Conservation (phyloP, 495 filamentous ascomycete genomes). For the Hyaloscypha hepaticicola region DNA sequence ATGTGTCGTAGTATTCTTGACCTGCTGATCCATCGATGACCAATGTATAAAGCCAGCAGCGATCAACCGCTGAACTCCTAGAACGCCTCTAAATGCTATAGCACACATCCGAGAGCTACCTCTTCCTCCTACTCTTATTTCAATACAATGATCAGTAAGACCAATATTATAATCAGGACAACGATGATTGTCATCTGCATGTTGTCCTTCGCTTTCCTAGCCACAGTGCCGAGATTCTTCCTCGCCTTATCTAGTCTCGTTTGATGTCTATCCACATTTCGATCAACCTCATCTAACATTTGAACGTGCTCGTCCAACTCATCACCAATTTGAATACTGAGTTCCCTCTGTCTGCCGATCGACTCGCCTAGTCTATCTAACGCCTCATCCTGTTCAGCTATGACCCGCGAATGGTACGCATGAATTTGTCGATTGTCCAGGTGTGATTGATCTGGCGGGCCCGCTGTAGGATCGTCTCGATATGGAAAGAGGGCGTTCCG, state of each 20-base stretch:
- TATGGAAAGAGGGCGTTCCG: constrained; percentile 67
- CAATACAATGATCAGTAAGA: constrained; percentile 74
- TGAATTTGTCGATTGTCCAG: constrained; percentile 86
- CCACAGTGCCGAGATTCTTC: constrained; percentile 66
- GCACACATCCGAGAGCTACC: not conserved
- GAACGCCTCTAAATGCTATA: constrained; percentile 28
- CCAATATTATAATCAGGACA: constrained; percentile 70
- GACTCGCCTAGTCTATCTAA: constrained; percentile 82
- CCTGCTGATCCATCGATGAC: not conserved
- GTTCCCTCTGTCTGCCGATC: constrained; percentile 88
- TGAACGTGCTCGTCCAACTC: constrained; percentile 89
- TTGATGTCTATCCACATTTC: constrained; percentile 77
- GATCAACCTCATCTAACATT: constrained; percentile 86
- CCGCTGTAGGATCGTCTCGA: constrained; percentile 48
- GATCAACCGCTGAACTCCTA: constrained; percentile 16
- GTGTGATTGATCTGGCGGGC: constrained; percentile 56
- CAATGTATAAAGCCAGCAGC: not conserved
- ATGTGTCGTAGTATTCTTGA: not conserved
- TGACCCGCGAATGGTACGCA: constrained; percentile 72
- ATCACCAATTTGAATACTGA: constrained; percentile 94
- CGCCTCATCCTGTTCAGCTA: constrained; percentile 87
- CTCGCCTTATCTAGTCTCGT: constrained; percentile 70
- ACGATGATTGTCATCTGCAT: constrained; percentile 77
- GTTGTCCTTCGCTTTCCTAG: constrained; percentile 72
- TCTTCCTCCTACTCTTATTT: constrained; percentile 49